Percentiles rank a stretch among this genome's conserved stretches.
Evolutionary conservation across 306 rosid species (phyloP).

Genomic region (Rosa lucieae): DNA sequence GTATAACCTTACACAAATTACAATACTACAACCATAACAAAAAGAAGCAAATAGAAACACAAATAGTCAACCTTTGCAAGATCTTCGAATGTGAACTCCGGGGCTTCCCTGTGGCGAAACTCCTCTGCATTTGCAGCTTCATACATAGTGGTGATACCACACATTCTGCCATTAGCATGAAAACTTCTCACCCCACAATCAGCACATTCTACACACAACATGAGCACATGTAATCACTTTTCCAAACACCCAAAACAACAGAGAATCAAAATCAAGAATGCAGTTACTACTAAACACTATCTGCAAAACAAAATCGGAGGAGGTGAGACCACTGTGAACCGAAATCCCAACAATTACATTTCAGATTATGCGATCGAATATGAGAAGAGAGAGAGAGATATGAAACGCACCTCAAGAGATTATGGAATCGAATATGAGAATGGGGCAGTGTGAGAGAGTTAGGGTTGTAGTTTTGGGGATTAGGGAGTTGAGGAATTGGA

Average conservation of each 20-base stretch:
- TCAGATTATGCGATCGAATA: neutral
- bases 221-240: neutral
- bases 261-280: neutral
- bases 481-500: neutral
- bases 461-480: slow-evolving; percentile 18
- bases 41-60: slow-evolving; percentile 6
- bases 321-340: neutral
- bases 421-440: neutral
- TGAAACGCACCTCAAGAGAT: neutral
- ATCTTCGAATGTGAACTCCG: slow-evolving; percentile 28
- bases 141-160: slow-evolving; percentile 52
- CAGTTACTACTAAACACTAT: neutral
- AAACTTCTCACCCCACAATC: slow-evolving; percentile 28
- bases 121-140: slow-evolving; percentile 47
- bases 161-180: slow-evolving; percentile 59
- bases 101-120: slow-evolving; percentile 26
- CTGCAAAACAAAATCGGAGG: neutral
- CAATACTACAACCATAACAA: neutral
- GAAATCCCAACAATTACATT: neutral
- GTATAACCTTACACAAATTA: neutral
- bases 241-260: neutral
- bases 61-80: slow-evolving; percentile 42
- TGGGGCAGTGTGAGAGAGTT: neutral
- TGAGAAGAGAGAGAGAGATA: neutral
- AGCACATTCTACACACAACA: slow-evolving; percentile 43